phyloP scores from a whole-genome alignment of 2,329 filamentous ascomycete species.

The Aulographum hederae region DNA sequence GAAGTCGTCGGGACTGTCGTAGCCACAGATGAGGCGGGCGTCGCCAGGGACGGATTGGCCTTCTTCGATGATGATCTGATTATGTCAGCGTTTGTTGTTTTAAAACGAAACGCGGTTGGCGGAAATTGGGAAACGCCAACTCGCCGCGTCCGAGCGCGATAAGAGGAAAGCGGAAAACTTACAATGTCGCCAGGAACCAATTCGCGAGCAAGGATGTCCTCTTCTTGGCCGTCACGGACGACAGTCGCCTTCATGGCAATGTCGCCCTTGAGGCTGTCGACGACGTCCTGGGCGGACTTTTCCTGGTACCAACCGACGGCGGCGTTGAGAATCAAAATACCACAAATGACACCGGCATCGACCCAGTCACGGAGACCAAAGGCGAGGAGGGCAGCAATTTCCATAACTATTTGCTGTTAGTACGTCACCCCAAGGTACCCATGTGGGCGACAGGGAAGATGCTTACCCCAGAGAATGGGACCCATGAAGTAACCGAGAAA shows the following conservation, averaged over 20 bases:
- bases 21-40: conserved; percentile 54
- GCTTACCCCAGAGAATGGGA: conserved; percentile 58
- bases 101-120: no score
- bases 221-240: conserved; percentile 47
- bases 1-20: conserved; percentile 48
- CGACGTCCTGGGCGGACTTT: conserved; percentile 63
- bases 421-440: background rate
- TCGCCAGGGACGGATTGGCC: conserved; percentile 53
- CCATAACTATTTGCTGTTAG: conserved; percentile 39
- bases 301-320: conserved; percentile 67
- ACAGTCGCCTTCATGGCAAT: conserved; percentile 58
- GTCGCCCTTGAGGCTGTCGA: conserved; percentile 57
- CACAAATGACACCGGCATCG: conserved; percentile 61
- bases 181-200: conserved; percentile 61
- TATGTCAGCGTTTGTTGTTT: background rate
- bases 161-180: conserved; percentile 17
- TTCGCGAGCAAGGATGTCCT: conserved; percentile 55
- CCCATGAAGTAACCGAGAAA: conserved; percentile 61
- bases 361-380: conserved; percentile 61
- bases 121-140: no score
- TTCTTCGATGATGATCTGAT: conserved; percentile 50
- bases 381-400: conserved; percentile 55
- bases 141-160: background rate
- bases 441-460: conserved; percentile 3
- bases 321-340: conserved; percentile 58